Conservation (phyloP, 2,329 filamentous ascomycete species). For the Fusarium sp. region DNA sequence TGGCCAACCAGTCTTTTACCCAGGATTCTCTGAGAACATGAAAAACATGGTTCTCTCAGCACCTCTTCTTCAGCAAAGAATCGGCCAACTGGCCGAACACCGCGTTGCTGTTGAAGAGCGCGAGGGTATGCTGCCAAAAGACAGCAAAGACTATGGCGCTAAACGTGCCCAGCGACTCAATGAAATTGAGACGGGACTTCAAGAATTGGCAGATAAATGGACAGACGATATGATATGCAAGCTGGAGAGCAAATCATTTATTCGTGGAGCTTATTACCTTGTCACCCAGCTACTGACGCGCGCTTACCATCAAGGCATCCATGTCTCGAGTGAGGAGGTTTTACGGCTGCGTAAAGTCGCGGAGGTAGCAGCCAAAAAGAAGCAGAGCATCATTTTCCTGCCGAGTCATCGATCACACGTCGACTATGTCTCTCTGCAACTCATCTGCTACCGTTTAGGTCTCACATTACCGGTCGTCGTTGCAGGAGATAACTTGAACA, state of each 20-base stretch:
- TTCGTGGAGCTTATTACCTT: slow-evolving; percentile 90
- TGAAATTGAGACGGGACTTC: slow-evolving; percentile 77
- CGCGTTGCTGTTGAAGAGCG: slow-evolving; percentile 80
- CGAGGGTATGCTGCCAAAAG: slow-evolving; percentile 72
- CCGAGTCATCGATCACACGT: slow-evolving; percentile 96
- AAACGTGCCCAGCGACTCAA: slow-evolving; percentile 66
- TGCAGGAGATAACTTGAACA: slow-evolving; percentile 95
- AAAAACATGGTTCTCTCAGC: slow-evolving; percentile 80
- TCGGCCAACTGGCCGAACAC: slow-evolving; percentile 79
- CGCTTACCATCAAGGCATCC: slow-evolving; percentile 96
- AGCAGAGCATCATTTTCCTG: slow-evolving; percentile 95
- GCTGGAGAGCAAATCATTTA: slow-evolving; percentile 94
- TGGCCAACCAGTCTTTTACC: slow-evolving; percentile 92
- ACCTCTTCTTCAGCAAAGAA: slow-evolving; percentile 77
- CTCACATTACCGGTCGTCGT: slow-evolving; percentile 91
- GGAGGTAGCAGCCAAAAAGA: slow-evolving; percentile 82
- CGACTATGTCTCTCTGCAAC: slow-evolving; percentile 93
- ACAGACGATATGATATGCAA: slow-evolving; percentile 99
- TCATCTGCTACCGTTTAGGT: slow-evolving; percentile 94
- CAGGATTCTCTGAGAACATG: slow-evolving; percentile 92
- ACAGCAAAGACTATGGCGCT: slow-evolving; percentile 63
- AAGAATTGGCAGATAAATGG: slow-evolving; percentile 85
- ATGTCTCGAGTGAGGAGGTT: slow-evolving; percentile 95
- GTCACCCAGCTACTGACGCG: slow-evolving; percentile 87
- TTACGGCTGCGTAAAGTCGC: slow-evolving; percentile 84